Evolutionary conservation across 2,329 filamentous ascomycete genomes (phyloP).

Genomic region (Sphaceloma murrayae): DNA sequence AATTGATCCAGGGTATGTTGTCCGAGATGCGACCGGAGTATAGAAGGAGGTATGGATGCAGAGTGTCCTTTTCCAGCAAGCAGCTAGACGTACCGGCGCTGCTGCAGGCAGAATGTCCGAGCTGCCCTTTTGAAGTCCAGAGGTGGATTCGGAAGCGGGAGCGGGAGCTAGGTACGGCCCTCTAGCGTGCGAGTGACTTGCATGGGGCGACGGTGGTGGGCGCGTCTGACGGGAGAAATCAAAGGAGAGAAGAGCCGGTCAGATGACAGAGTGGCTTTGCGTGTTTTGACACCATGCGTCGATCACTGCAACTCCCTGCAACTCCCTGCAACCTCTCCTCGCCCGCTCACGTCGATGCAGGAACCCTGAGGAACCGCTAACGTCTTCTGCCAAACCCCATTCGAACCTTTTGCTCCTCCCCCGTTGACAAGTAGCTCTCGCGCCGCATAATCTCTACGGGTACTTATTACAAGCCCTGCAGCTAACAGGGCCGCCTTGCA

Average conservation of each 20-base stretch:
- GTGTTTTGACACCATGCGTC: neutral
- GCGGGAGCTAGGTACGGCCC: too few species aligned
- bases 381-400: neutral
- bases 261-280: neutral
- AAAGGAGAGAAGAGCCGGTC: too few species aligned
- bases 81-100: neutral
- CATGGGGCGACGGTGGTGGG: too few species aligned
- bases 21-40: neutral
- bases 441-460: neutral
- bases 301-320: too few species aligned
- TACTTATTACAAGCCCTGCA: neutral
- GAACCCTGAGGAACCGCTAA: neutral
- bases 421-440: neutral
- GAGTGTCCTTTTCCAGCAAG: slow-evolving; percentile 12
- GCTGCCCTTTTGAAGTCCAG: too few species aligned
- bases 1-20: too few species aligned
- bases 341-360: slow-evolving; percentile 11
- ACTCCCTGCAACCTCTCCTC: neutral
- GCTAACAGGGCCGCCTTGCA: neutral
- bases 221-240: too few species aligned
- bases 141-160: too few species aligned
- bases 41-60: neutral
- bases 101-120: neutral
- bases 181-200: neutral
- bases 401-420: neutral